Base-by-base conservation (phyloP, 495 filamentous ascomycete genomes). In the Corynascus novoguineensis region DNA sequence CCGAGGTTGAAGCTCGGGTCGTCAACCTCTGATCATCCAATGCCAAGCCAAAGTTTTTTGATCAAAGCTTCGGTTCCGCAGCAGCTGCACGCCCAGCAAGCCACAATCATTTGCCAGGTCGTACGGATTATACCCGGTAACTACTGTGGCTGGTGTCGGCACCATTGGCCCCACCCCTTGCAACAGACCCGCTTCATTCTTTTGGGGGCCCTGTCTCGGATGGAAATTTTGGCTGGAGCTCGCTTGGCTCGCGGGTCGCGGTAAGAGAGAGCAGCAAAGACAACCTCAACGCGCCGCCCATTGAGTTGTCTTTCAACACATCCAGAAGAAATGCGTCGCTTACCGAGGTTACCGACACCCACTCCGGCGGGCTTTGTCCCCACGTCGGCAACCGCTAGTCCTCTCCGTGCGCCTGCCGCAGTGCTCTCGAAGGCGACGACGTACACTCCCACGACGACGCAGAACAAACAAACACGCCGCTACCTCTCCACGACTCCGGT, bases 21-120 rank as follows among this genome's bases (percentile, higher is more conserved):
- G 42, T 59, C 60, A 48, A 50, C 57, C 31, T 64, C 57, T 50
- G 64, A 62, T 64, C 59, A 61, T 60, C 47, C 64, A 51, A 64
- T 61, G 61, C 55, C 54, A 63, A 62, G 55, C 47, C 56, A 58
- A 55, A 44, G 47, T 62, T 67, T 67, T n/a, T 67, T 62, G 59
- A 50, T 40, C 19, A 27, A 48, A 47, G 50, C 50, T 50, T n/a
- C n/a, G n/a, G n/a, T n/a, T 25, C 11, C 54, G 35, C 12, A 4
- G 14, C 21, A 10, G 9, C 17, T 24, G 17, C 25, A 31, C 27
- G 25, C 14, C 28, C 10, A 15, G 10, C 45, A 14, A 32, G 4
- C 21, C 37, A 41, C 37, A 4, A 15, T 5, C 5, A 44, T 12
- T 29, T 50, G 21, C 7, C 38, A 12, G 15, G 25, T 40, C n/a